Base-by-base conservation (phyloP, 331 rosid genomes). In the Quercus lobata region DNA sequence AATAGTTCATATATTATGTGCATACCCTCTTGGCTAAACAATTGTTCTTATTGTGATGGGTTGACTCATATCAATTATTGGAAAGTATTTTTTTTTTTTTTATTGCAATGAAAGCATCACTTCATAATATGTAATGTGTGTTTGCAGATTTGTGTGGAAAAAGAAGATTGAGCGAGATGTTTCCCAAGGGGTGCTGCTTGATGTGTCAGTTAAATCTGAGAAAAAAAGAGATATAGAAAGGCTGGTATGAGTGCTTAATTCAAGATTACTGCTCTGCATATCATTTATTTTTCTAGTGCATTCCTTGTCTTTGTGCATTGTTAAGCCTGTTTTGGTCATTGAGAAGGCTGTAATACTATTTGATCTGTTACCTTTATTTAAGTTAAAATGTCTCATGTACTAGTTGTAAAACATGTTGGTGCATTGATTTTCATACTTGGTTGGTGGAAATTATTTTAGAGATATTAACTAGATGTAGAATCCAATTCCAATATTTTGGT, bases 91-190 rank as follows among this genome's bases (percentile, higher is more conserved):
- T 8, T 1, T 68, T n/a, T n/a, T n/a, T 34, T 68, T 34, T 19
- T 34, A 11, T 9, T 68, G 53, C 35, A 19, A 19, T 35, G 53
- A 17, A 44, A 61, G 7, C 71, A 32, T 73, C 22, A 57, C 24
- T 68, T 75, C 24, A 46, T 53, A 5, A 56, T 68, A 18, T 81
- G 58, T 74, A 58, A 57, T 88, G 17, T 12, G 54, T 12, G 54
- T 49, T 19, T 83, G 46, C 81, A 95, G 99, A 80, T 95, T 95
- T 91, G 99, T 95, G 46, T 95, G 99, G 99, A 80, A 97, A 56
- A 95, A 95, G 92, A 95, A 95, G 86, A 95, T 93, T 78, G 99
- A 95, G 83, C 94, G 96, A 5, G 99, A 93, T 83, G 93, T 95
- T 73, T 0, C 88, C 34, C 96, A 95, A 4, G 97, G 99, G 11